Evolutionary conservation across 345 rosid species (phyloP).

Genomic region (Laguncularia racemosa): DNA sequence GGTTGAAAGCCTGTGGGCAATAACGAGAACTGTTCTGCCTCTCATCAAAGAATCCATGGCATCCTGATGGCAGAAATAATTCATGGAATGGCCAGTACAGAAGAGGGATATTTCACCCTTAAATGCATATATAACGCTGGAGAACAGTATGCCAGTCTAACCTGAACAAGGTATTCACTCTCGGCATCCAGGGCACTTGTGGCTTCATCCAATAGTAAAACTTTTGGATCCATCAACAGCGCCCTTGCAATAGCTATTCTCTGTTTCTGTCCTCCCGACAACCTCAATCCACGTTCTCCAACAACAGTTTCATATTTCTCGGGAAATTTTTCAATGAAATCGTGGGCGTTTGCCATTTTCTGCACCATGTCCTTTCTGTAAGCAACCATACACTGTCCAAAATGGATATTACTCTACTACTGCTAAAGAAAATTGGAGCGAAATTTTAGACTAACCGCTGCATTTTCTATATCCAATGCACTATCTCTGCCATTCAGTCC

Average conservation of each 20-base stretch:
- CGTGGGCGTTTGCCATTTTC: slow-evolving; percentile 98
- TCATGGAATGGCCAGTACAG: neutral
- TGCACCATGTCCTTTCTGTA: slow-evolving; percentile 15
- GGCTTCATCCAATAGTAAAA: slow-evolving; percentile 86
- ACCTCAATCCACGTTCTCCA: slow-evolving; percentile 89
- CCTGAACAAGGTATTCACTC: slow-evolving; percentile 94
- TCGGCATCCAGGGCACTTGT: slow-evolving; percentile 97
- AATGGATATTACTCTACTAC: neutral
- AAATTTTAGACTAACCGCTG: slow-evolving; percentile 41
- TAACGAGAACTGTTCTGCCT: slow-evolving; percentile 90
- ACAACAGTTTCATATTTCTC: slow-evolving; percentile 71
- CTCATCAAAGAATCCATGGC: slow-evolving; percentile 95
- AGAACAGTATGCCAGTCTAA: slow-evolving; percentile 14
- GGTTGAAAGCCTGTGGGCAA: slow-evolving; percentile 90
- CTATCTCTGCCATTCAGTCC: slow-evolving; percentile 61
- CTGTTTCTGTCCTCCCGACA: slow-evolving; percentile 95
- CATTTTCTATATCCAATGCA: slow-evolving; percentile 49
- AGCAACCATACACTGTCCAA: neutral
- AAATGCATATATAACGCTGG: neutral
- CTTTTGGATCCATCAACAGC: slow-evolving; percentile 75
- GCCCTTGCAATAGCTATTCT: slow-evolving; percentile 93
- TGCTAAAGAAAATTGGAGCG: neutral
- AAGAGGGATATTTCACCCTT: no score
- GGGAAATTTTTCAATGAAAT: slow-evolving; percentile 69
- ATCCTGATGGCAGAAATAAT: slow-evolving; percentile 35